phyloP scores from a whole-genome alignment of 805 yeast genomes.

The Sugiyamaella chiloensis region DNA sequence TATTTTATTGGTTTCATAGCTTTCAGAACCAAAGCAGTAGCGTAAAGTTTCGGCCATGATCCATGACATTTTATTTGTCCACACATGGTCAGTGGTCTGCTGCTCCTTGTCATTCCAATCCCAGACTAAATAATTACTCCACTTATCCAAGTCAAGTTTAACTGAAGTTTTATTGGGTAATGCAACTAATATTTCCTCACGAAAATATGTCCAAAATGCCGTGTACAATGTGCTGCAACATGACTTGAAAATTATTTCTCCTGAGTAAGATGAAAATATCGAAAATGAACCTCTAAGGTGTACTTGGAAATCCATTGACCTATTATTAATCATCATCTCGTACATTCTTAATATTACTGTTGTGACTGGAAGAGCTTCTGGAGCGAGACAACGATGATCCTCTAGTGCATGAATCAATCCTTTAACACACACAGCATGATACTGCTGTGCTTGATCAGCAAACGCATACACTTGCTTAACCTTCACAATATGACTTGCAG shows the following conservation, averaged over 20 bases:
- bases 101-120: not conserved
- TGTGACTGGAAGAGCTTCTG: not conserved
- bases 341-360: not conserved
- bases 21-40: not conserved
- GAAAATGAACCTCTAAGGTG: conserved; percentile 3
- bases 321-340: conserved; percentile 4
- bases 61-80: conserved; percentile 2
- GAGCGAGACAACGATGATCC: not conserved
- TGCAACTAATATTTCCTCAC: conserved; percentile 1
- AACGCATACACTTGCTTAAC: conserved; percentile 4
- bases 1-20: not conserved
- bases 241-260: not conserved
- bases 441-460: conserved; percentile 3
- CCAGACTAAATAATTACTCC: not conserved
- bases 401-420: conserved; percentile 1
- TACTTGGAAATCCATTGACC: conserved; percentile 3
- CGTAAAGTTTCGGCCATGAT: not conserved
- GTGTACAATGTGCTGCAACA: conserved; percentile 1
- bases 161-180: conserved; percentile 1
- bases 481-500: conserved; percentile 1
- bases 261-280: conserved; percentile 1
- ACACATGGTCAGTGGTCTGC: not conserved
- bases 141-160: not conserved
- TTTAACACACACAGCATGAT: conserved; percentile 3
- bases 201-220: conserved; percentile 2